Evolutionary conservation across 495 filamentous ascomycete species (phyloP), one percentile per base, ranked within the genome.

Genomic region (Penicillium soppii): DNA sequence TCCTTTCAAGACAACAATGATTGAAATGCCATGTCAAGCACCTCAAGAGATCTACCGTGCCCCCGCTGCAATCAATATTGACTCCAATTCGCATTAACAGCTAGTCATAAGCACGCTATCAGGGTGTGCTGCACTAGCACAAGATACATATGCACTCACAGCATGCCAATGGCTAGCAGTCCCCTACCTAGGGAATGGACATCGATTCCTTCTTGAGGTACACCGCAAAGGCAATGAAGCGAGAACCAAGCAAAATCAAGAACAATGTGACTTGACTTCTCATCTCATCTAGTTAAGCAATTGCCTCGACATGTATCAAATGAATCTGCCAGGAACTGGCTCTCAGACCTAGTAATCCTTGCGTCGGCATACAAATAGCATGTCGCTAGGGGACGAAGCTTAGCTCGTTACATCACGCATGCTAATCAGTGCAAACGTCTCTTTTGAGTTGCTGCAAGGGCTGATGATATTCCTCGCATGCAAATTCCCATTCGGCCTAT

Each of bases 361-460:
- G 70, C 73, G 43, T 68, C 75, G 7, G 53, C 64, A 1, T 68
- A 70, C 36, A 56, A 59, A 3, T 61, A n/a, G 68, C 46, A 51
- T 76, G 30, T 67, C 62, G 6, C 66, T 58, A 56, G 66, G 8
- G 58, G 43, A 16, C 62, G 74, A 43, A 70, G 69, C 21, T 59
- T 53, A 13, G 63, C 63, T 26, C 32, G 54, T 76, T 41, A 54
- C 70, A 19, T 66, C 72, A 21, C 65, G 67, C 19, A 72, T 82
- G 62, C 55, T 79, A 12, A 48, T 79, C 43, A 67, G 70, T 27
- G 68, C 68, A 5, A 72, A 79, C 36, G 59, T 73, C 15, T 77
- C 71, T 21, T 56, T 81, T 32, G 77, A 82, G 32, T 55, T 77
- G 15, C 67, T 81, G 9, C 70, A 77, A 59, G 74, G 77, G 13